phyloP scores from a whole-genome alignment of 495 filamentous ascomycete species.

The Tuber melanosporum region DNA sequence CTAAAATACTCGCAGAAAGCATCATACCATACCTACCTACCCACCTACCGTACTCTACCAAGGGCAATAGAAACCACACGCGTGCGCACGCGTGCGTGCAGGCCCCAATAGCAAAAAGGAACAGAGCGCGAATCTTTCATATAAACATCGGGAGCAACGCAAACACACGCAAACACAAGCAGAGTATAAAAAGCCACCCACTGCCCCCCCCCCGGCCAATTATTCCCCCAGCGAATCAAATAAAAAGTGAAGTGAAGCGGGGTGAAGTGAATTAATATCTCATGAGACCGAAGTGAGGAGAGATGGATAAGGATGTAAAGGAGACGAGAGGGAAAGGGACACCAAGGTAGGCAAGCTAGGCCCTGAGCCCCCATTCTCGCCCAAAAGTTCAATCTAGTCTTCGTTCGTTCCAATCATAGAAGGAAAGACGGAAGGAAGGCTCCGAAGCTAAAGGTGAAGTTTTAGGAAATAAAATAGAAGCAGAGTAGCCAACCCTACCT shows the following conservation, averaged over 20 bases:
- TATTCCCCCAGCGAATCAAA: not conserved
- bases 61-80: not conserved
- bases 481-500: conserved; percentile 35
- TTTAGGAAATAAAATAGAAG: conserved; percentile 23
- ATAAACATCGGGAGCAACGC: not conserved
- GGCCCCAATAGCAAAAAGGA: not conserved
- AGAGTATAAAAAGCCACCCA: not conserved
- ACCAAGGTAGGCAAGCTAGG: conserved; percentile 2
- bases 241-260: not conserved
- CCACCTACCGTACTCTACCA: not conserved
- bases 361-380: conserved; percentile 7
- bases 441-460: conserved; percentile 17
- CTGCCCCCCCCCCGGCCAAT: not conserved
- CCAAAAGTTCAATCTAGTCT: conserved; percentile 23
- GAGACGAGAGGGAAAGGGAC: conserved; percentile 8
- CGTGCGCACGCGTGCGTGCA: not conserved
- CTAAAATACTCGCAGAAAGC: not conserved
- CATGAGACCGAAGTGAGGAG: not conserved
- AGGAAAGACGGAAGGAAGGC: conserved; percentile 2
- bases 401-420: not conserved
- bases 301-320: conserved; percentile 5
- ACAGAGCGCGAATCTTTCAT: not conserved
- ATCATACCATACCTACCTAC: no score
- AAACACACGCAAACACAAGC: not conserved
- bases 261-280: conserved; percentile 1